phyloP scores from a whole-genome alignment of 208 protist species.

The Leishmania turanica region DNA sequence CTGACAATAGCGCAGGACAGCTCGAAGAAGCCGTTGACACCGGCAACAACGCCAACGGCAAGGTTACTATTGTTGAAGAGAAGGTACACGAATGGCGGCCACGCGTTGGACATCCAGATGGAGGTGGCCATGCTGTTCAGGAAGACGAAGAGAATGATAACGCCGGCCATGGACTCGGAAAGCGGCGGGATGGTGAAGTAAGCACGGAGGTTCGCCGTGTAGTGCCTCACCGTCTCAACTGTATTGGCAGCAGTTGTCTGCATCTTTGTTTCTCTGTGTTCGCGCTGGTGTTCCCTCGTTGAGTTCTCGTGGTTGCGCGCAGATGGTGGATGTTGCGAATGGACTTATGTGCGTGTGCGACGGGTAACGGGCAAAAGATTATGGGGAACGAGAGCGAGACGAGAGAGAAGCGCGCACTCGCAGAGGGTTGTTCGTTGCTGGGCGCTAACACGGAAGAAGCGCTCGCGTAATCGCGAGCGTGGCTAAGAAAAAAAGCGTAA shows the following conservation, averaged over 20 bases:
- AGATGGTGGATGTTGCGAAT: not conserved
- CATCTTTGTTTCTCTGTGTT: not conserved
- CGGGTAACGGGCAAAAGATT: not conserved
- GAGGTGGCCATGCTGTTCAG: slow-evolving; percentile 73
- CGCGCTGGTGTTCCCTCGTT: not conserved
- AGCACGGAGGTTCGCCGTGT: slow-evolving; percentile 10
- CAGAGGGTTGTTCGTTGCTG: not conserved
- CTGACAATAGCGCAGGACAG: slow-evolving; percentile 48
- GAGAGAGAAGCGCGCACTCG: not conserved
- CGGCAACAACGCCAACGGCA: slow-evolving; percentile 65
- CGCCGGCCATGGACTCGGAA: slow-evolving; percentile 53
- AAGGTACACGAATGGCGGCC: slow-evolving; percentile 66
- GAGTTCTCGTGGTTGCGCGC: no score
- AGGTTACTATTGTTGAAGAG: slow-evolving; percentile 59
- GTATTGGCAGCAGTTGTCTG: not conserved
- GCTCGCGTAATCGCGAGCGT: not conserved
- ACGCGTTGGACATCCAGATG: slow-evolving; percentile 79
- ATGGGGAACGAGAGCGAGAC: not conserved
- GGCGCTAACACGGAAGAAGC: not conserved
- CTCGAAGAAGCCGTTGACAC: slow-evolving; percentile 63
- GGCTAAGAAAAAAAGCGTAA: not conserved
- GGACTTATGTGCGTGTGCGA: not conserved
- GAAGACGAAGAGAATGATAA: slow-evolving; percentile 74
- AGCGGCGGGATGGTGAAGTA: slow-evolving; percentile 33
- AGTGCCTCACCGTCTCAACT: slow-evolving; percentile 15